Evolutionary conservation across 148 eudicot species (phyloP).

Genomic region (Nyssa sinensis): DNA sequence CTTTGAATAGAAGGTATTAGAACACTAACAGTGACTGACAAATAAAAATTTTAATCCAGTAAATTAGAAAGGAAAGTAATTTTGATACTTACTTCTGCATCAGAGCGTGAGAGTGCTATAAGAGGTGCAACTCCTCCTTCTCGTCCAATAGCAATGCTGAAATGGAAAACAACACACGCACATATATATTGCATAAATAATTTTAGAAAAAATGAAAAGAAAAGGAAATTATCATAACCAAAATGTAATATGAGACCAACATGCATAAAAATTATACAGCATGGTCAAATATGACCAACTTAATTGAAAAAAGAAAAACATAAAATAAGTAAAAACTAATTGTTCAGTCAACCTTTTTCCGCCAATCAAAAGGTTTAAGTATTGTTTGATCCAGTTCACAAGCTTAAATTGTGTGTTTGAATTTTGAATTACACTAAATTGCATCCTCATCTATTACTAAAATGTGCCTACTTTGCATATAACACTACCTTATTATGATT

Average conservation of each 20-base stretch:
- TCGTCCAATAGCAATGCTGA: conserved; percentile 91
- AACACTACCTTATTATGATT: too few relatives aligned
- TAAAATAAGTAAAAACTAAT: background rate
- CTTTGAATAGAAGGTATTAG: background rate
- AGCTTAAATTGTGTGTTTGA: background rate
- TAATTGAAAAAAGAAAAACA: conserved; percentile 2
- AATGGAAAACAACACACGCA: conserved; percentile 13
- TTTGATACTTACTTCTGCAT: conserved; percentile 60
- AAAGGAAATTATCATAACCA: background rate
- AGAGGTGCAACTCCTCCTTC: conserved; percentile 97
- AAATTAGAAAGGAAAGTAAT: too few relatives aligned
- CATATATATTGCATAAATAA: background rate
- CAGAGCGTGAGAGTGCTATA: conserved; percentile 75
- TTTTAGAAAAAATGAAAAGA: background rate
- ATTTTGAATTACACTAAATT: background rate
- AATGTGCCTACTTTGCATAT: too few relatives aligned
- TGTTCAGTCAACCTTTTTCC: background rate
- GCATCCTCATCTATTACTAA: too few relatives aligned
- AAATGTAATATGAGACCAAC: background rate
- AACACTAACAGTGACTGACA: background rate
- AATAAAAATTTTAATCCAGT: background rate
- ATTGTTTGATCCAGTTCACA: background rate
- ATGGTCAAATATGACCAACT: background rate
- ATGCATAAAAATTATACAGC: background rate
- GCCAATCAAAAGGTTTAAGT: background rate